Base-by-base conservation (phyloP, 345 rosid species). In the Turnera subulata region DNA sequence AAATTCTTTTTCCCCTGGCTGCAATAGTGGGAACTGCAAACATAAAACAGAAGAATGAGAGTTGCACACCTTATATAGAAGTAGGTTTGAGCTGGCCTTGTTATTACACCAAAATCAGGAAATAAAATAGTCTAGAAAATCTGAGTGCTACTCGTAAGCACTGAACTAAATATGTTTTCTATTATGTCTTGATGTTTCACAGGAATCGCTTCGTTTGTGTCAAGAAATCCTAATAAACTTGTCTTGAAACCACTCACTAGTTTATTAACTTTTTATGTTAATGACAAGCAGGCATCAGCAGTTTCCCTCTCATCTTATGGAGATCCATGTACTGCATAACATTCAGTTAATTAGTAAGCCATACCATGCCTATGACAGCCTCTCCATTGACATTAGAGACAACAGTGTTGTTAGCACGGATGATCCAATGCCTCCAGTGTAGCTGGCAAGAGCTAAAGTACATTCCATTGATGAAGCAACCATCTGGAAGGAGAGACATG, bases 361-460 rank as follows among this genome's bases (percentile, higher is more conserved):
- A 40, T 63, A 88, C 96, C 94, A 74, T 26, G 61, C 94, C 95
- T 35, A 89, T 78, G 22, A 85, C 94, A 62, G 80, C 94, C 72
- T 87, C 88, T 56, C 49, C 88, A 72, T 64, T 38, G 35, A 75
- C 69, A 56, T 63, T 39, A 11, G 71, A 59, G 56, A 79, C 64
- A 11, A 87, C 70, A 64, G 40, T 71, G 56, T 72, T 79, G 71
- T 79, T 61, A 17, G 80, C 78, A 56, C 73, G 63, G 61, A 93
- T 82, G 40, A 70, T 67, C 97, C 94, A 89, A 63, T 76, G 84
- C 67, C 95, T 82, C 78, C 71, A 18, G 26, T 70, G 67, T 63
- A 93, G 72, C 52, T 87, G 96, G 66, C 96, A 93, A 38, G 86
- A 85, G 77, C 63, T 50, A 56, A 81, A 87, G 62, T 56, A 57